Evolutionary conservation across 805 yeast genomes (phyloP).

Genomic region (Gaillardinia entomophila): DNA sequence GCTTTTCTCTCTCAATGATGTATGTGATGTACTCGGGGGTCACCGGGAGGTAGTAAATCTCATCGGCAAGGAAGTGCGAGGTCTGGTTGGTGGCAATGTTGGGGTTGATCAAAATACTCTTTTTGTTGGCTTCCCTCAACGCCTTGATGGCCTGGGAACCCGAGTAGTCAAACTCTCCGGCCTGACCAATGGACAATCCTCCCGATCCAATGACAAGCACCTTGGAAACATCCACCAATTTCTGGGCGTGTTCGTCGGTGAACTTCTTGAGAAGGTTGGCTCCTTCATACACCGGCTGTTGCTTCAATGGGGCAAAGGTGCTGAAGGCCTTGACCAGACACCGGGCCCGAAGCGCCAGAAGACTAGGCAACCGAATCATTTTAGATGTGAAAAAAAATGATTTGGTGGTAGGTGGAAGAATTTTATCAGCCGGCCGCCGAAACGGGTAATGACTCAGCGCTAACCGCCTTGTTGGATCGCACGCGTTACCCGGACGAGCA

Average conservation of each 20-base stretch:
- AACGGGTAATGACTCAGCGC: slow-evolving; percentile 27
- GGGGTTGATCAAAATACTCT: slow-evolving; percentile 85
- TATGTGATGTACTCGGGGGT: slow-evolving; percentile 95
- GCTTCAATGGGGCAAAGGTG: slow-evolving; percentile 3
- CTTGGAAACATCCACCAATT: slow-evolving; percentile 75
- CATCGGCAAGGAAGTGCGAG: slow-evolving; percentile 91
- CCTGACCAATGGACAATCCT: slow-evolving; percentile 95
- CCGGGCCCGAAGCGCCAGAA: background rate
- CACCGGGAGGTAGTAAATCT: slow-evolving; percentile 91
- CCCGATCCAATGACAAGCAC: slow-evolving; percentile 96
- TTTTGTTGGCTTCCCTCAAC: slow-evolving; percentile 79
- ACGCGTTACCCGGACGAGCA: slow-evolving; percentile 1
- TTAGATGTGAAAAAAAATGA: background rate
- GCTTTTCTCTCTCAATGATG: slow-evolving; percentile 91
- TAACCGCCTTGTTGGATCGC: slow-evolving; percentile 28
- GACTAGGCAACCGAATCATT: slow-evolving; percentile 1
- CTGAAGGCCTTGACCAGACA: background rate
- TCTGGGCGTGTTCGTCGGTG: slow-evolving; percentile 54
- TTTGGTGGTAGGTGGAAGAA: slow-evolving; percentile 8
- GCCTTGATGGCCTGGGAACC: slow-evolving; percentile 98
- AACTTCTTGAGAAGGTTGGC: slow-evolving; percentile 54
- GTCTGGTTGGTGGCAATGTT: slow-evolving; percentile 97
- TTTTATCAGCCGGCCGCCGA: slow-evolving; percentile 11
- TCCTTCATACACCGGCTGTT: slow-evolving; percentile 47
- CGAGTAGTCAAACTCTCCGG: slow-evolving; percentile 96